Conservation (phyloP, 495 filamentous ascomycete genomes). For the Letharia lupina region DNA sequence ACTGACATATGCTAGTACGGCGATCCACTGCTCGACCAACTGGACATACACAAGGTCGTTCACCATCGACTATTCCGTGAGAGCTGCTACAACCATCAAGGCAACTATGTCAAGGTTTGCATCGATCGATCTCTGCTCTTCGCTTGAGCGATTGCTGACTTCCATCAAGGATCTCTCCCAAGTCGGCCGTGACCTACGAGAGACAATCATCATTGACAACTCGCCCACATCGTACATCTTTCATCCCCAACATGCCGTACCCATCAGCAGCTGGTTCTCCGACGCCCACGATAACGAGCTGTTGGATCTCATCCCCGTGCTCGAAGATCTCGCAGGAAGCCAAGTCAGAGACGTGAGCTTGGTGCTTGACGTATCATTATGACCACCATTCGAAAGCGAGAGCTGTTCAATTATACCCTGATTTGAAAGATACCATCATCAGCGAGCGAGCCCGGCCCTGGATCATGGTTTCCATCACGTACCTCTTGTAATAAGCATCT, state of each 20-base stretch:
- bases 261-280: slow-evolving; percentile 99
- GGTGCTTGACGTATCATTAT: slow-evolving; percentile 93
- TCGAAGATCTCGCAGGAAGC: slow-evolving; percentile 85
- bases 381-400: slow-evolving; percentile 26
- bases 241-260: slow-evolving; percentile 97
- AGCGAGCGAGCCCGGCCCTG: slow-evolving; percentile 17
- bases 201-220: slow-evolving; percentile 99
- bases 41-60: slow-evolving; percentile 94
- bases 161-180: slow-evolving; percentile 73
- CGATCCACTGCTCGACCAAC: slow-evolving; percentile 89
- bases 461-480: slow-evolving; percentile 18
- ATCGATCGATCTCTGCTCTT: slow-evolving; percentile 4
- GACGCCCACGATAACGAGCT: slow-evolving; percentile 99
- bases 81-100: slow-evolving; percentile 98
- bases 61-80: slow-evolving; percentile 96
- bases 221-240: slow-evolving; percentile 99
- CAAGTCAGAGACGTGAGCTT: slow-evolving; percentile 94
- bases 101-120: slow-evolving; percentile 89
- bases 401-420: slow-evolving; percentile 13
- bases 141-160: slow-evolving; percentile 11
- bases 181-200: slow-evolving; percentile 87
- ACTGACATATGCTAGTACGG: slow-evolving; percentile 62
- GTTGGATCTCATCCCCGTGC: slow-evolving; percentile 93
- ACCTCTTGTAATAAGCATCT: slow-evolving; percentile 23
- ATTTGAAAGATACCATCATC: slow-evolving; percentile 17